phyloP scores from a whole-genome alignment of 805 yeast genomes.

The Candida nemodendra region DNA sequence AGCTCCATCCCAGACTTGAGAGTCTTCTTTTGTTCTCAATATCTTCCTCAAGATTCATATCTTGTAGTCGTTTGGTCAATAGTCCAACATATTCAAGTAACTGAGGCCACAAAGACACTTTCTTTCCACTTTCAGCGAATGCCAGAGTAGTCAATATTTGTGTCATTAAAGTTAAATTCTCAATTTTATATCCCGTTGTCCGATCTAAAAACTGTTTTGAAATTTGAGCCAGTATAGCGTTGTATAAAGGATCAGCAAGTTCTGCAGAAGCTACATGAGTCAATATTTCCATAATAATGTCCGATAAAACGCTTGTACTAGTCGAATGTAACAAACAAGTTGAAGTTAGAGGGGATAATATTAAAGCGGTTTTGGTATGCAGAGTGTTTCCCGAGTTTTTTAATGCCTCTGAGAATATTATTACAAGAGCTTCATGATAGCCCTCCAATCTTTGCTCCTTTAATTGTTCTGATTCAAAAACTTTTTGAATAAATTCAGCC shows the following conservation, averaged over 20 bases:
- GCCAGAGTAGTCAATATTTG: constrained; percentile 47
- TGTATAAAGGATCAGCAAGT: constrained; percentile 46
- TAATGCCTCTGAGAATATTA: constrained; percentile 70
- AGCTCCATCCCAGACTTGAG: constrained; percentile 23
- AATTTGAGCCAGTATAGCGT: constrained; percentile 25
- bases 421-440: constrained; percentile 57
- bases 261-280: constrained; percentile 49
- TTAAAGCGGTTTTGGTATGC: constrained; percentile 65
- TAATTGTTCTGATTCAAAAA: constrained; percentile 33
- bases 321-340: constrained; percentile 22
- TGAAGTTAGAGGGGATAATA: constrained; percentile 40
- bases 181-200: not conserved
- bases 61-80: constrained; percentile 9
- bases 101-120: constrained; percentile 52
- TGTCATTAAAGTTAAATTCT: constrained; percentile 31
- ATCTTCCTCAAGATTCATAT: constrained; percentile 9
- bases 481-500: constrained; percentile 41
- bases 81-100: constrained; percentile 17
- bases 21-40: constrained; percentile 7
- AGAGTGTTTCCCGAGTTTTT: constrained; percentile 67
- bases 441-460: constrained; percentile 35
- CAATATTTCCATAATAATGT: constrained; percentile 52
- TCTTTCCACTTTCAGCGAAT: constrained; percentile 71
- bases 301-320: constrained; percentile 50
- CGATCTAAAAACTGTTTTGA: constrained; percentile 11